Evolutionary conservation across 1,284 basidiomycete species (phyloP), one percentile per base, ranked within the genome.

Genomic region (Sphaerobolus stellatus): DNA sequence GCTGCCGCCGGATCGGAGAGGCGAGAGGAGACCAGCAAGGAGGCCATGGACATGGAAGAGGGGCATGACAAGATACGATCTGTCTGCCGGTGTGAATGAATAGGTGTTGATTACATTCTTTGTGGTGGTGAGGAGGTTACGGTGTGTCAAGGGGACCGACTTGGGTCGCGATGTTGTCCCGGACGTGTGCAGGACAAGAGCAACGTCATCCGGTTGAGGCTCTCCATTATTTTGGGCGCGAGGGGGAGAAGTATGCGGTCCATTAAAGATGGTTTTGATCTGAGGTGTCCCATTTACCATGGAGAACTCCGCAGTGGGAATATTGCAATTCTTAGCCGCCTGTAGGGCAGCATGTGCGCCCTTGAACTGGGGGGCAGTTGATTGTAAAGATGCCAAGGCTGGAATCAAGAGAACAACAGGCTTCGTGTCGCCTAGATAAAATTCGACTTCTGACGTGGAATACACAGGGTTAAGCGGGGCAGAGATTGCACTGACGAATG

Each of bases 31-130:
- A 59, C 83, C 85, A 52, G 82, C 80, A 28, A 85, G 75, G 43
- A 86, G 78, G 31, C 83, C 83, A 51, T 83, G 83, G 18, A 85
- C 82, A 61, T 86, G 84, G 71, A 84, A 86, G 29, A 86, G 74
- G 27, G 84, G 84, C 84, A 86, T 86, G 73, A 86, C 85, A 27
- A 78, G 67, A 61, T 72, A 75, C 9, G 72, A 72, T n/a, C 71
- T 64, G 59, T 76, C 74, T 3, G 41, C 24, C 0, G 66, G 61
- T 7, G 70, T 70, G n/a, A 86, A 72, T 44, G 76, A 74, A 77
- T 85, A 86, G 14, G 80, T 82, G 22, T 74, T 68, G 28, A 80
- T 69, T 30, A 84, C 80, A 47, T 82, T 83, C 61, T 73, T 73
- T 52, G 83, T 82, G 6, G 84, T 83, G 3, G 82, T 75, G 52